Conservation (phyloP, 1,284 basidiomycete genomes). For the Apiotrichum siamense region DNA sequence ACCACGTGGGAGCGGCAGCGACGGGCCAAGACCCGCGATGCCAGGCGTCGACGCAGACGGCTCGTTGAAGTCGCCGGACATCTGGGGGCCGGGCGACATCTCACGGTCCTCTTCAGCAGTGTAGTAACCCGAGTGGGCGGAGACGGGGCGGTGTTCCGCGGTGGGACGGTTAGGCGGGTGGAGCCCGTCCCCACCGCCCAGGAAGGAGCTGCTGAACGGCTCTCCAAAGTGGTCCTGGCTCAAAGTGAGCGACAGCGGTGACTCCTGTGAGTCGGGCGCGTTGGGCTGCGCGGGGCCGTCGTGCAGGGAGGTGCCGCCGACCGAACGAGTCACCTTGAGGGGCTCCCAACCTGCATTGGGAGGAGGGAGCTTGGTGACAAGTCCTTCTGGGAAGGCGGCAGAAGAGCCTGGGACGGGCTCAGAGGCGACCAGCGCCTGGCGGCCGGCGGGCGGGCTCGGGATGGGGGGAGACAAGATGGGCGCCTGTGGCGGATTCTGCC, state of each 20-base stretch:
- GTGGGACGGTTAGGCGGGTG: too few species aligned
- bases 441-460: not conserved
- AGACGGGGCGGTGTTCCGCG: not conserved
- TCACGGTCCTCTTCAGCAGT: conserved; percentile 2
- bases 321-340: not conserved
- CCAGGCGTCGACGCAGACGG: too few species aligned
- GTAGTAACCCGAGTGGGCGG: conserved; percentile 10
- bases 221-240: conserved; percentile 1
- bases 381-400: not conserved
- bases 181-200: too few species aligned
- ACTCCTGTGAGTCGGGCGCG: not conserved
- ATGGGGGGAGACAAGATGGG: not conserved
- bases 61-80: too few species aligned
- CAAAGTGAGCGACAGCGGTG: not conserved
- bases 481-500: too few species aligned
- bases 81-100: too few species aligned
- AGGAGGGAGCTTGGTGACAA: not conserved
- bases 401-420: not conserved
- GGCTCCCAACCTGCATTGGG: conserved; percentile 9
- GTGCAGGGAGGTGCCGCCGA: not conserved
- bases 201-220: not conserved
- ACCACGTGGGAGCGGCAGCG: too few species aligned
- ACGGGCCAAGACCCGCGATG: too few species aligned
- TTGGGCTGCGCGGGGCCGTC: not conserved
- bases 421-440: not conserved